These are phyloP conservation scores for Mycena olivaceomarginata DNA, from an alignment of 768 basidiomycete genomes.

Conservation along the genomic window DNA sequence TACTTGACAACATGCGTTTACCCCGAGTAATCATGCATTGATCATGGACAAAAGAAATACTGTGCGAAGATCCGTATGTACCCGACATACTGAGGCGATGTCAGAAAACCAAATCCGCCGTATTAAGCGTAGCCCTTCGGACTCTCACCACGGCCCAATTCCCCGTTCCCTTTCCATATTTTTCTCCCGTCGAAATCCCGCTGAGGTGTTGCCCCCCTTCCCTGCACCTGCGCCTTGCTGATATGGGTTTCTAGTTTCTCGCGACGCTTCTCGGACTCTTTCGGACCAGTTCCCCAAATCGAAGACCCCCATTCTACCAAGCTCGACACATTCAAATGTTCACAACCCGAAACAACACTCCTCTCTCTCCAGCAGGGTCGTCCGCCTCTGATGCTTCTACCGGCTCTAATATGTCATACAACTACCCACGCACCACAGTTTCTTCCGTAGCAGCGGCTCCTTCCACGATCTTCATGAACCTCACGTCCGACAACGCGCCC, in stretches of 20 bases:
- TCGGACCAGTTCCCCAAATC: slow-evolving; percentile 49
- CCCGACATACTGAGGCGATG: too few relatives aligned
- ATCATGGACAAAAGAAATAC: too few relatives aligned
- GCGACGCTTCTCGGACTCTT: slow-evolving; percentile 81
- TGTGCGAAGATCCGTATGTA: too few relatives aligned
- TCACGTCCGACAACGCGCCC: slow-evolving; percentile 42
- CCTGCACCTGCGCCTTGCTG: background rate
- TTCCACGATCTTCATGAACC: slow-evolving; percentile 46
- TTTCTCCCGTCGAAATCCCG: slow-evolving; percentile 32
- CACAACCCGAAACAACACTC: slow-evolving; percentile 39
- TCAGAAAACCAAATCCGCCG: background rate
- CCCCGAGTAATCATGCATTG: too few relatives aligned
- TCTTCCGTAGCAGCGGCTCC: slow-evolving; percentile 49
- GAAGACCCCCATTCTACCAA: slow-evolving; percentile 53
- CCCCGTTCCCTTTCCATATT: slow-evolving; percentile 14
- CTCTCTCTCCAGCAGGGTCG: slow-evolving; percentile 39
- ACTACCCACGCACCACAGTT: slow-evolving; percentile 29
- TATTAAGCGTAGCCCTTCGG: slow-evolving; percentile 15
- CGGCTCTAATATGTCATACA: slow-evolving; percentile 22
- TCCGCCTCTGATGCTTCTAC: slow-evolving; percentile 31
- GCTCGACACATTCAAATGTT: slow-evolving; percentile 42
- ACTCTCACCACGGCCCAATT: slow-evolving; percentile 14
- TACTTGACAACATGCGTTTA: too few relatives aligned
- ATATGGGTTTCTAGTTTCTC: slow-evolving; percentile 55
- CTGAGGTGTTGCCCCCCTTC: slow-evolving; percentile 13